Evolutionary conservation across 345 rosid species (phyloP).

Genomic region (Eucalyptus melliodora): DNA sequence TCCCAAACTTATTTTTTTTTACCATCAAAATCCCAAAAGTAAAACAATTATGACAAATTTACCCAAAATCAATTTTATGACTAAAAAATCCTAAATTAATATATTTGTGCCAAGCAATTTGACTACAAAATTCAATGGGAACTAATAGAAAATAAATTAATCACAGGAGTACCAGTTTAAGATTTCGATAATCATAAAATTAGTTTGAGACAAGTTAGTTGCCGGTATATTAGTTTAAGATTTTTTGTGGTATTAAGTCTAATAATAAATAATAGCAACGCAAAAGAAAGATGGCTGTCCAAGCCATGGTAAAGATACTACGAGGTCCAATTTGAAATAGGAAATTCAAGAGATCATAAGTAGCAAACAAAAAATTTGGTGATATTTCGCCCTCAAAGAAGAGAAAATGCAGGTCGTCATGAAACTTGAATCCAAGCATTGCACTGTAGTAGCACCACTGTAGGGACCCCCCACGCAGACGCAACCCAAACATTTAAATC

Average conservation of each 20-base stretch:
- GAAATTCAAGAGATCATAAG: background rate
- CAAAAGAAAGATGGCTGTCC: background rate
- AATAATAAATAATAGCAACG: background rate
- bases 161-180: accelerated
- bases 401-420: background rate
- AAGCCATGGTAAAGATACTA: background rate
- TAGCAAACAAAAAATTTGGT: conserved; percentile 7
- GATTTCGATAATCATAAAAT: accelerated
- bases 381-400: conserved; percentile 12
- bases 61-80: no score
- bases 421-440: background rate
- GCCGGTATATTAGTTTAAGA: accelerated
- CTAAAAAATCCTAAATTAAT: accelerated
- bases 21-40: accelerated
- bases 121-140: no score
- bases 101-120: background rate
- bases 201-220: no score
- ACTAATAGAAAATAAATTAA: accelerated
- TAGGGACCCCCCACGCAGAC: background rate
- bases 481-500: background rate
- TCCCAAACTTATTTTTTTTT: accelerated
- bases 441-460: background rate
- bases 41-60: accelerated
- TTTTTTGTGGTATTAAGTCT: background rate
- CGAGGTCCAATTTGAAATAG: background rate